A percentile compares a stretch with the other conserved stretches of the same genome.
These are phyloP conservation scores for Oropetium thomaeum DNA, from an alignment of 176 grass and related monocot species.

Conservation along the genomic window DNA sequence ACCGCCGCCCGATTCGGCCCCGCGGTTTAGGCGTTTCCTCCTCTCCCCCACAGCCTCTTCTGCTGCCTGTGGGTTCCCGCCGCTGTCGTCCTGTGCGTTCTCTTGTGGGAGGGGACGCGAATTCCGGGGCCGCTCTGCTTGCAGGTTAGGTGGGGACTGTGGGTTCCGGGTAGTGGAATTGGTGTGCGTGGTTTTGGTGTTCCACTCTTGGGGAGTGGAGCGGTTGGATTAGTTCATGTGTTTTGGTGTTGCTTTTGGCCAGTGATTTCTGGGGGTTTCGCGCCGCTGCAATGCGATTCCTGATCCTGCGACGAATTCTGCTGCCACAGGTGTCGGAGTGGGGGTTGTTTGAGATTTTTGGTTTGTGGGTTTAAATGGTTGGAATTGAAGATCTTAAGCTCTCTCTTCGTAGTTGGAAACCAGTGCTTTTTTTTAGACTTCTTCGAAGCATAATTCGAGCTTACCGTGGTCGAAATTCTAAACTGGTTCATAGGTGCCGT, in stretches of 20 bases:
- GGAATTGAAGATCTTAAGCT: constrained; percentile 31
- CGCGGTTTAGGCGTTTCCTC: neutral
- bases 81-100: neutral
- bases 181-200: neutral
- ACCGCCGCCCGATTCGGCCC: neutral
- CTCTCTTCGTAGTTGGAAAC: neutral
- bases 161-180: neutral
- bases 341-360: neutral
- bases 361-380: neutral
- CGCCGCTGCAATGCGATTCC: constrained; percentile 30
- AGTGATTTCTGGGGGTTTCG: neutral
- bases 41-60: neutral
- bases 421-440: neutral
- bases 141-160: neutral
- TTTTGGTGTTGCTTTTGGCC: neutral
- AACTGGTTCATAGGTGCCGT: constrained; percentile 8
- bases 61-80: neutral
- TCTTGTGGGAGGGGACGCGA: neutral
- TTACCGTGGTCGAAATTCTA: neutral
- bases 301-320: constrained; percentile 19
- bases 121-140: neutral
- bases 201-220: neutral
- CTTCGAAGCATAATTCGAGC: neutral
- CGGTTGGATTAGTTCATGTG: neutral
- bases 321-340: neutral